Evolutionary conservation across 2,329 filamentous ascomycete species (phyloP).

Genomic region (Talaromyces sp.): DNA sequence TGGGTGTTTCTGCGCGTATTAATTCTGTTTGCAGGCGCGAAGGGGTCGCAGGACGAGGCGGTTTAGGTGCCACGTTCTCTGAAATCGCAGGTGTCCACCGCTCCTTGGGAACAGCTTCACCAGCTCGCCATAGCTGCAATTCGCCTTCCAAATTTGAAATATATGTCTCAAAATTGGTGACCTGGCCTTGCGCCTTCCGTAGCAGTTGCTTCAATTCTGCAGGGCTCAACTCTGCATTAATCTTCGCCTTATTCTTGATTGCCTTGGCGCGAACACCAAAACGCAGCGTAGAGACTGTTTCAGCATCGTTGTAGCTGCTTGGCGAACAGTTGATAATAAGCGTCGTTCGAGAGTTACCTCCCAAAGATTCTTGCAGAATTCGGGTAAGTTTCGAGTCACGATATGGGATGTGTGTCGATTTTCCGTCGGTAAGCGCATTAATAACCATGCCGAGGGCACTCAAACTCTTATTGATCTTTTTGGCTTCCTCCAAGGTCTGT

Average conservation of each 20-base stretch:
- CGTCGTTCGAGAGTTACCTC: constrained; percentile 97
- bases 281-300: constrained; percentile 85
- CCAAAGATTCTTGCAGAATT: constrained; percentile 93
- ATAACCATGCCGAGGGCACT: constrained; percentile 99
- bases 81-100: constrained; percentile 72
- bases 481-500: constrained; percentile 94
- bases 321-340: constrained; percentile 99
- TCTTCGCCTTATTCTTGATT: constrained; percentile 99
- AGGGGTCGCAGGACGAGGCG: constrained; percentile 42
- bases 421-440: constrained; percentile 92
- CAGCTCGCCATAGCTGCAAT: constrained; percentile 79
- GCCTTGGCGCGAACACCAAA: constrained; percentile 97
- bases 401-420: constrained; percentile 94
- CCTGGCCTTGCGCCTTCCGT: constrained; percentile 86
- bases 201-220: constrained; percentile 90
- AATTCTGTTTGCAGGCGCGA: constrained; percentile 42
- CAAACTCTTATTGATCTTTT: constrained; percentile 99
- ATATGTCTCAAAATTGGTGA: constrained; percentile 84
- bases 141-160: constrained; percentile 80
- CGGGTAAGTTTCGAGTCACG: constrained; percentile 97
- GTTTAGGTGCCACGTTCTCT: constrained; percentile 51
- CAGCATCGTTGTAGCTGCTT: constrained; percentile 94
- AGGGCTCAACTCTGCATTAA: constrained; percentile 96
- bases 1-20: constrained; percentile 56
- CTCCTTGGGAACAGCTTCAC: constrained; percentile 84